A percentile compares a stretch with the other conserved stretches of the same genome.
phyloP scores from a whole-genome alignment of 2,329 filamentous ascomycete genomes.

The Claviceps sp. region DNA sequence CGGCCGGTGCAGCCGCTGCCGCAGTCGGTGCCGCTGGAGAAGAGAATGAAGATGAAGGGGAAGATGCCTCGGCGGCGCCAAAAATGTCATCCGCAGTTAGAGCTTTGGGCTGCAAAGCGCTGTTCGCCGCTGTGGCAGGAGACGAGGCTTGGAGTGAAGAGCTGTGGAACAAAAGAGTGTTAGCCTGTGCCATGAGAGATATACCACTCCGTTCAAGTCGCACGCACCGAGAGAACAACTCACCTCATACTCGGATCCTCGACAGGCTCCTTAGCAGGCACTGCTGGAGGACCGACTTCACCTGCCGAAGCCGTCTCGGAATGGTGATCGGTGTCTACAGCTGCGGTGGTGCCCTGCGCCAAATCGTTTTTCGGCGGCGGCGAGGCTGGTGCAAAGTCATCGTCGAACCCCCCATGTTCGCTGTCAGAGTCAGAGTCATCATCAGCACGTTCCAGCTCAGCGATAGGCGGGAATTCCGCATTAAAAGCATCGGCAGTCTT shows the following conservation, averaged over 20 bases:
- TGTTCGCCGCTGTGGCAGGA: slow-evolving; percentile 17
- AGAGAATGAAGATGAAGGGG: neutral
- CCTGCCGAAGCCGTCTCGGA: neutral
- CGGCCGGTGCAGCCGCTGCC: neutral
- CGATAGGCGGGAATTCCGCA: slow-evolving; percentile 84
- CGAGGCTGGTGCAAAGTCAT: slow-evolving; percentile 68
- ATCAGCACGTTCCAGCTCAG: slow-evolving; percentile 68
- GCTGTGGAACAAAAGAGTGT: slow-evolving; percentile 6
- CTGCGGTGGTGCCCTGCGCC: slow-evolving; percentile 4
- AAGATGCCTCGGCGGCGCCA: slow-evolving; percentile 15
- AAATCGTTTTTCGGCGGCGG: slow-evolving; percentile 26
- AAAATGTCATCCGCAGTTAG: slow-evolving; percentile 28
- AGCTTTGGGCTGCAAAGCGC: slow-evolving; percentile 17
- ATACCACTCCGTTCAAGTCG: too few species aligned
- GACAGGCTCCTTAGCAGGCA: slow-evolving; percentile 13
- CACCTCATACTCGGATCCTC: slow-evolving; percentile 15
- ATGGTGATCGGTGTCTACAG: slow-evolving; percentile 1
- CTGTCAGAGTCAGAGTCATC: slow-evolving; percentile 73
- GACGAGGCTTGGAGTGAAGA: slow-evolving; percentile 17
- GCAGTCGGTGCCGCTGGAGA: neutral
- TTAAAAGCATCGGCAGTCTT: slow-evolving; percentile 43
- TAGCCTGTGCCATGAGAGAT: neutral
- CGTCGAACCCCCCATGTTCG: slow-evolving; percentile 77
- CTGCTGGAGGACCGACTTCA: slow-evolving; percentile 7
- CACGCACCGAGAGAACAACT: slow-evolving; percentile 1